Base-by-base conservation (phyloP, 208 protist species). In the Leptomonas pyrrhocoris region DNA sequence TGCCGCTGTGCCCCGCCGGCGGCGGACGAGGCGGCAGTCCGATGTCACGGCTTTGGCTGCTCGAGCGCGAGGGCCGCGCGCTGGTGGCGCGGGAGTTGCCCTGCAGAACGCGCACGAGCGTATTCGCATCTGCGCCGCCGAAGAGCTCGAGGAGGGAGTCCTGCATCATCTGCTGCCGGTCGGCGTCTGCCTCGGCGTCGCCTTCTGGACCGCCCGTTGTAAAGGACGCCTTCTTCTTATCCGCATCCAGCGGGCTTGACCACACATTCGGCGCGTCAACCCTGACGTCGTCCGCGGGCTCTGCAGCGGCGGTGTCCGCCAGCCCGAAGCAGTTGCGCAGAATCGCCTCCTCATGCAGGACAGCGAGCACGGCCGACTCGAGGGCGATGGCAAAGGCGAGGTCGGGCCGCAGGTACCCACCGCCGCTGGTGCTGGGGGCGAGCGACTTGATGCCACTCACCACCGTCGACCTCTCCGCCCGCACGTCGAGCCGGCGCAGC, bases 121-220 rank as follows among this genome's bases (percentile, higher is more conserved):
- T 42, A 27, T 74, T 61, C 23, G 63, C 36, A 8, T 75, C 81
- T 18, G 84, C 76, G 28, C 89, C 89, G 34, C 84, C 84, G 51
- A 94, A 94, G 27, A 94, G 75, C 77, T 94, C 89, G 23, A 90
- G 61, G 38, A 94, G 57, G 13, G 78, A 92, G 43, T 94, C 88
- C 36, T 77, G 72, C 51, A 84, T 73, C 53, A 90, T 57, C 68
- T 72, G 61, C n/a, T 65, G 58, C 9, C 71, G 63, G 28, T 74
- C 43, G 34, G 53, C 55, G 30, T 74, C 48, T 13, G 50, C 27
- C 19, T 64, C 63, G 50, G 62, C 70, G 25, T 43, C 70, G 27
- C 30, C 43, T 21, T 53, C 51, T 38, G 48, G n/a, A 1, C 55
- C 31, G 56, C 27, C 48, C 9, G 45, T 34, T 13, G 30, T 42